Evolutionary conservation across 1,139 yeast genomes (phyloP), one percentile per base, ranked within the genome.

Genomic region (Candida labiduridarum): DNA sequence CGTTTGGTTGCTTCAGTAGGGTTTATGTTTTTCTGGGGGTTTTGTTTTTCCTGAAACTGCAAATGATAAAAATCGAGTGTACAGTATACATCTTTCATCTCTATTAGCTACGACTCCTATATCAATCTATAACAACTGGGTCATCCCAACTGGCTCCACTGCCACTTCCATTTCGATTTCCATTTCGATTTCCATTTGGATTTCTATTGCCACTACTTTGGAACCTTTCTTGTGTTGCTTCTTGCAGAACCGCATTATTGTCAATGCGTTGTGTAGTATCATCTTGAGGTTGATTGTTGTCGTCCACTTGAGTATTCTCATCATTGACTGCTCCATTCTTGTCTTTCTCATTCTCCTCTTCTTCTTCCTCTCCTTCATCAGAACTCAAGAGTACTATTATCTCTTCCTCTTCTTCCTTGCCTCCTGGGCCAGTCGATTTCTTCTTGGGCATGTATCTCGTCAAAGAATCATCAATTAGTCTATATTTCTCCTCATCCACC

Each of bases 401-500:
- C 41, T 66, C 72, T 4, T 65, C 67, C 11, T 49, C 52, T 6
- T 49, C 52, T 11, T 49, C 46, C 11, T 42, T 19, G 7, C 15
- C 29, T 12, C 25, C 39, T 9, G 22, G 16, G 10, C 11, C 11
- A 9, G 19, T 25, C 14, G 19, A 12, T 14, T 30, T 44, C 19
- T 40, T 35, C 25, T 42, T 44, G 3, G 43, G 25, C 4, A 29
- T 14, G 6, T 34, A 16, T 8, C 41, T 29, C 10, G 29, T 16
- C 34, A 33, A 48, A 22, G 53, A 41, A 29, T 69, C 72, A 19
- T 69, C 74, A n/a, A 75, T 61, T 6, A 72, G 64, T 50, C 68
- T 62, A 56, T 71, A 76, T 51, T 67, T 67, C 31, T 63, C 61
- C 67, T 69, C 63, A 46, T 72, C 78, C 29, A 68, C 52, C 33